These are phyloP conservation scores for Firmiana major DNA, from an alignment of 345 rosid genomes.

Conservation along the genomic window DNA sequence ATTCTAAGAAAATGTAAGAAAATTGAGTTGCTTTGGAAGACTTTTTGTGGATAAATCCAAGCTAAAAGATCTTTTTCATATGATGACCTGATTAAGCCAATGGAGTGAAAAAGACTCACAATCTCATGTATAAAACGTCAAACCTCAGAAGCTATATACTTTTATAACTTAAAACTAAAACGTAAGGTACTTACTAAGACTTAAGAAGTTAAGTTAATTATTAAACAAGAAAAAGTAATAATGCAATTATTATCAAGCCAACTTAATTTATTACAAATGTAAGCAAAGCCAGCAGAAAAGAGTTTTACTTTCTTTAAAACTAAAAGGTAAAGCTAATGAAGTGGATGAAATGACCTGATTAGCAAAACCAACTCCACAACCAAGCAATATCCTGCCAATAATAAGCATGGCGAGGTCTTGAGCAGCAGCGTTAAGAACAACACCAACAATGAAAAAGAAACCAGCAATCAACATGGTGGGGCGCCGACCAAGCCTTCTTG, in stretches of 20 bases:
- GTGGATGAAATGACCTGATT: conserved; percentile 51
- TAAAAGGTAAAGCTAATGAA: too few species aligned
- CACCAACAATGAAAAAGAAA: conserved; percentile 66
- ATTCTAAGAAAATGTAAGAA: neutral
- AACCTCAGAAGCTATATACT: neutral
- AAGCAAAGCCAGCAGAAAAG: too few species aligned
- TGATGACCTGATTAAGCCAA: conserved; percentile 6
- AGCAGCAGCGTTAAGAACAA: conserved; percentile 66
- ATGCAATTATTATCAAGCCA: neutral
- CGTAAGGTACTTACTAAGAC: neutral
- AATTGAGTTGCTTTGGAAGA: neutral
- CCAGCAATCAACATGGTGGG: conserved; percentile 94
- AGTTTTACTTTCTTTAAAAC: too few species aligned
- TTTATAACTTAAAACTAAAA: neutral
- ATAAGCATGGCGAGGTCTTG: conserved; percentile 88
- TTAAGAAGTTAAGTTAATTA: neutral
- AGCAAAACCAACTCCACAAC: conserved; percentile 94
- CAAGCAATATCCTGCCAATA: conserved; percentile 77
- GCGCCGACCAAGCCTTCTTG: conserved; percentile 68
- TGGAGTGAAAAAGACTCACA: neutral
- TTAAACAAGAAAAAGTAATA: neutral
- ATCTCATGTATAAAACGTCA: neutral
- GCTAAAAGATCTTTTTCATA: conserved; percentile 13
- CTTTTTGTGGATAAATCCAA: conserved; percentile 21
- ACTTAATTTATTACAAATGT: too few species aligned